These are phyloP conservation scores for Coemansia sp. DNA, from an alignment of 192 early-diverging fungal species.

Conservation along the genomic window DNA sequence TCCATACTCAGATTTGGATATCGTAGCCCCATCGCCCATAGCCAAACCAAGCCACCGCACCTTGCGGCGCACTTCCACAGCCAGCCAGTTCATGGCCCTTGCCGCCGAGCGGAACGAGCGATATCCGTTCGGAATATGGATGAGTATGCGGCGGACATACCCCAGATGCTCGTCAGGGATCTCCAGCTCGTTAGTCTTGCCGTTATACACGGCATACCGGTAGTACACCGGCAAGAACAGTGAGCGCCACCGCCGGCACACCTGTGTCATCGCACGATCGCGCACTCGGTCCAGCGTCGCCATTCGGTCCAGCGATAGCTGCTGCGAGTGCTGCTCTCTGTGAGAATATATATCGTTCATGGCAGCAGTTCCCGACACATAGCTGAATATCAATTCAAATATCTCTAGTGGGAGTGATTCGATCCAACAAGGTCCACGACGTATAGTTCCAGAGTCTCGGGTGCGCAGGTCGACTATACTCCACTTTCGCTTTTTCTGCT, in stretches of 20 bases:
- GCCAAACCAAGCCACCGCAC: slow-evolving; percentile 28
- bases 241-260: slow-evolving; percentile 17
- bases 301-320: background rate
- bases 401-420: slow-evolving; percentile 17
- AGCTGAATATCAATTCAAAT: slow-evolving; percentile 16
- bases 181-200: slow-evolving; percentile 4
- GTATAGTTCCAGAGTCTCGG: background rate
- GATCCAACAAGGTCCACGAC: slow-evolving; percentile 2
- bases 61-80: slow-evolving; percentile 13
- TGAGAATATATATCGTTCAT: background rate
- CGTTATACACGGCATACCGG: slow-evolving; percentile 21
- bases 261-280: slow-evolving; percentile 12
- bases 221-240: slow-evolving; percentile 15
- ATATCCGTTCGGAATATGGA: slow-evolving; percentile 15
- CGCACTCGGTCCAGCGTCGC: background rate
- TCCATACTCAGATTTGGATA: slow-evolving; percentile 34
- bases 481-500: background rate
- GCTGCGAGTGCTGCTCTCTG: background rate
- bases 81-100: slow-evolving; percentile 22
- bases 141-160: slow-evolving; percentile 16
- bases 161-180: background rate
- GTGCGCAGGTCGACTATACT: background rate
- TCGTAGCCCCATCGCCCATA: slow-evolving; percentile 9
- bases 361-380: slow-evolving; percentile 17
- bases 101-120: slow-evolving; percentile 26